Base-by-base conservation (phyloP, 345 rosid species). In the Kernera saxatilis region DNA sequence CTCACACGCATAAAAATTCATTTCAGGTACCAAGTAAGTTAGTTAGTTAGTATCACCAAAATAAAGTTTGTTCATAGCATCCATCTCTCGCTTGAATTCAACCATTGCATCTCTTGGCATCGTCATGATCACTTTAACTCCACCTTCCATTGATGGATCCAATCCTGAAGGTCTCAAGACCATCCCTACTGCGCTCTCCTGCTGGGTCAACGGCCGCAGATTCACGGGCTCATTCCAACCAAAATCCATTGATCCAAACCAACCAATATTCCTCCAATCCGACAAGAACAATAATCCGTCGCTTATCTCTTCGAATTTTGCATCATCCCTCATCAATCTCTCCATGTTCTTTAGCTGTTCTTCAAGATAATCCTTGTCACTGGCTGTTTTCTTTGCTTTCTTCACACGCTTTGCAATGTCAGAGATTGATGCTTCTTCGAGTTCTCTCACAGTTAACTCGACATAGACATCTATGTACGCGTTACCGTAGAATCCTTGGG, bases 401-500 rank as follows among this genome's bases (percentile, higher is more conserved):
- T 67, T 67, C 49, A 81, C 74, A 4, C 36, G 67, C 14, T 71
- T 74, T 2, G 53, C 82, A 10, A 60, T 73, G 14, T 66, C 52
- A 5, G 56, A 5, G 15, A 81, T 73, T 13, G 82, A 74, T 13
- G 48, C 43, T 54, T 84, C 80, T 5, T 49, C 64, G 44, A 84
- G 83, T 1, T 77, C 80, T 18, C 27, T 75, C 40, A 73, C 85
- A 0, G 70, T 65, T 37, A 81, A 10, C 9, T 45, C 72, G 4
- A 74, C 15, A 8, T 70, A 69, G 52, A 82, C 54, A 0, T 80
- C 50, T 2, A 78, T 63, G 33, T 71, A 81, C 1, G 83, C 80
- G 48, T 84, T 84, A 5, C 83, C 85, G 13, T 84, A 84, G 59
- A 64, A 77, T 11, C 85, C 85, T 8, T 70, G 44, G 0, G 85